Evolutionary conservation across 345 rosid genomes (phyloP), one percentile per base, ranked within the genome.

Genomic region (Eucalyptus polybractea): DNA sequence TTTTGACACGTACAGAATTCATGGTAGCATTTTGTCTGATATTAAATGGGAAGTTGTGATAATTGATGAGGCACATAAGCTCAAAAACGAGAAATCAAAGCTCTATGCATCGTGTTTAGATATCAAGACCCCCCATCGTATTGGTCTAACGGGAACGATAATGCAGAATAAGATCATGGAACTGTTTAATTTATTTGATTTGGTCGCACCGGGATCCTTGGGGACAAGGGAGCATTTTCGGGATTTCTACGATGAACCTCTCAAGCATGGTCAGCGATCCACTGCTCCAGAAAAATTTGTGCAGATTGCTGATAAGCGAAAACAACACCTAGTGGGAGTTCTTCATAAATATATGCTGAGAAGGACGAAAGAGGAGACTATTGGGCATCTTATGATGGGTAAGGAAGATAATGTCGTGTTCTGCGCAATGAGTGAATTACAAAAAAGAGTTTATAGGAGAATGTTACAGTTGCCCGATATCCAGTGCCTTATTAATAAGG

Each of bases 341-440:
- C 95, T 97, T 60, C 93, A 88, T 88, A 97, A 95, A 89, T 97
- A 96, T 89, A 92, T 97, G 98, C 90, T 97, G 88, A 96, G 99
- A 88, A 97, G 99, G 92, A 97, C 99, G 45, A 97, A 97, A 93
- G 99, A 95, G 90, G 98, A 97, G 93, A 97, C 99, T 37, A 97
- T 97, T 88, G 99, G 98, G 22, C 98, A 96, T 94, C 93, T 97
- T 88, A 94, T 97, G 99, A 94, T 97, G 98, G 99, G 99, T 87
- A 97, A 97, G 92, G 99, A 97, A 93, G 99, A 97, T 91, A 97
- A 97, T 88, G 98, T 96, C 16, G 96, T 97, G 37, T 97, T 97
- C 86, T 97, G 99, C 90, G 93, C 97, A 86, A 97, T 97, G 99
- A 97, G 99, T 83, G 96, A 94, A 90, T 88, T 97, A 90, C 98